Conservation (phyloP, 768 basidiomycete genomes). For the Leccinellum rugosiceps region DNA sequence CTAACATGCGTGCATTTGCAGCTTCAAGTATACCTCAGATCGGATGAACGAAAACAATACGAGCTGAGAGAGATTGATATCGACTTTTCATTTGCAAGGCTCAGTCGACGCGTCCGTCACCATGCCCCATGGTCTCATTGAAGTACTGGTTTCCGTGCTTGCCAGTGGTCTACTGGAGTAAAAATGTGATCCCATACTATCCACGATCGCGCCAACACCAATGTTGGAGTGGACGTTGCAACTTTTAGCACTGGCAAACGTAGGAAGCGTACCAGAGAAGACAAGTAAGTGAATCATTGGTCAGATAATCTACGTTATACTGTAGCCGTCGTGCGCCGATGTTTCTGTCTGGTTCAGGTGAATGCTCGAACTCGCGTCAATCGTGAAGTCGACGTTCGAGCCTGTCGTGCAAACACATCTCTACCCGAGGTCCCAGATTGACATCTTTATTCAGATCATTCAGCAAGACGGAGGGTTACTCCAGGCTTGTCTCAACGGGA, state of each 20-base stretch:
- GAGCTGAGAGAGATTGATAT: conserved; percentile 83
- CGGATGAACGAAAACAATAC: conserved; percentile 89
- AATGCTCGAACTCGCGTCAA: conserved; percentile 78
- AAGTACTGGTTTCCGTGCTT: conserved; percentile 83
- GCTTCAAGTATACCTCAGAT: conserved; percentile 66
- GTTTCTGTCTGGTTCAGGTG: conserved; percentile 49
- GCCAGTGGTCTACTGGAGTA: conserved; percentile 89
- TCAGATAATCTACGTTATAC: neutral
- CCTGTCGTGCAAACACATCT: conserved; percentile 87
- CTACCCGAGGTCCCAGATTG: conserved; percentile 93
- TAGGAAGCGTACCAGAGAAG: conserved; percentile 70
- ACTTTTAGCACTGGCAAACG: conserved; percentile 84
- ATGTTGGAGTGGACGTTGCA: conserved; percentile 84
- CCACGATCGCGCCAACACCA: conserved; percentile 85
- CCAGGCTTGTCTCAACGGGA: conserved; percentile 90
- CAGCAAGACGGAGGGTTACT: conserved; percentile 93
- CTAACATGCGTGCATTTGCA: conserved; percentile 13
- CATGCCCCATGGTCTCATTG: conserved; percentile 86
- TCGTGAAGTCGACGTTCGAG: conserved; percentile 93
- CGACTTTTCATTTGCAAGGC: conserved; percentile 69
- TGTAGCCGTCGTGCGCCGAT: neutral
- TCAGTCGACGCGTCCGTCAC: conserved; percentile 83
- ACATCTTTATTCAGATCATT: conserved; percentile 88
- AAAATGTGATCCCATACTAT: conserved; percentile 74
- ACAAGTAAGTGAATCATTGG: conserved; percentile 64